These are phyloP conservation scores for Aquilaria yunnanensis DNA, from an alignment of 345 rosid species.

Conservation along the genomic window DNA sequence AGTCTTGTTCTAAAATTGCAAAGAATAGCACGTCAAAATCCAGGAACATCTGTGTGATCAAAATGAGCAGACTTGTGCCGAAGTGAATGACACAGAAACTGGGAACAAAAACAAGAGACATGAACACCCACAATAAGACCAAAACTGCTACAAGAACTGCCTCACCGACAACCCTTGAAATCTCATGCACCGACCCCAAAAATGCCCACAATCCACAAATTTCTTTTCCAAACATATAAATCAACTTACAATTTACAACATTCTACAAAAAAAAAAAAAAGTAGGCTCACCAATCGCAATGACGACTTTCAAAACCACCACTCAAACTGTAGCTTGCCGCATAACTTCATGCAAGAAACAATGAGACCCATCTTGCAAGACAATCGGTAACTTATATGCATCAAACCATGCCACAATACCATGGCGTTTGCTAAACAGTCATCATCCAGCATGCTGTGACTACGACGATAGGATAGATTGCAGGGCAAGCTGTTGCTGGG, in stretches of 20 bases:
- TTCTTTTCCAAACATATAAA: slow-evolving; percentile 15
- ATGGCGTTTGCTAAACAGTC: slow-evolving; percentile 18
- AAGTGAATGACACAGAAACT: not conserved
- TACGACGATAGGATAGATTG: slow-evolving; percentile 88
- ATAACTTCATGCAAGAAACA: slow-evolving; percentile 29
- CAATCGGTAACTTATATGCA: slow-evolving; percentile 33
- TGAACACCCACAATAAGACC: slow-evolving; percentile 23
- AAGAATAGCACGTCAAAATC: slow-evolving; percentile 45
- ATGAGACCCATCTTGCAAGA: slow-evolving; percentile 31
- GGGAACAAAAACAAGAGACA: too few relatives aligned
- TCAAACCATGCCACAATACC: slow-evolving; percentile 17
- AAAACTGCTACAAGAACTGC: slow-evolving; percentile 52
- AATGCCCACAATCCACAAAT: slow-evolving; percentile 14
- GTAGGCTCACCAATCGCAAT: slow-evolving; percentile 22
- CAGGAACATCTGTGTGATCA: slow-evolving; percentile 21
- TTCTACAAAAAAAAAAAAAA: slow-evolving; percentile 21
- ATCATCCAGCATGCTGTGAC: slow-evolving; percentile 1
- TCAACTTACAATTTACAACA: slow-evolving; percentile 36
- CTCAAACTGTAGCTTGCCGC: slow-evolving; percentile 24
- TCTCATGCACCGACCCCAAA: slow-evolving; percentile 15
- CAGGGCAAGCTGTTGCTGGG: slow-evolving; percentile 89
- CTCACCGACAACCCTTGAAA: slow-evolving; percentile 24
- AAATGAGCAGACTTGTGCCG: slow-evolving; percentile 14
- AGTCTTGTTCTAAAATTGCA: slow-evolving; percentile 9
- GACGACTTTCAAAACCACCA: slow-evolving; percentile 27